Percentiles rank a stretch among this genome's conserved stretches.
Conservation (phyloP, 1,284 basidiomycete species). For the Sanghuangporus sanghuang region DNA sequence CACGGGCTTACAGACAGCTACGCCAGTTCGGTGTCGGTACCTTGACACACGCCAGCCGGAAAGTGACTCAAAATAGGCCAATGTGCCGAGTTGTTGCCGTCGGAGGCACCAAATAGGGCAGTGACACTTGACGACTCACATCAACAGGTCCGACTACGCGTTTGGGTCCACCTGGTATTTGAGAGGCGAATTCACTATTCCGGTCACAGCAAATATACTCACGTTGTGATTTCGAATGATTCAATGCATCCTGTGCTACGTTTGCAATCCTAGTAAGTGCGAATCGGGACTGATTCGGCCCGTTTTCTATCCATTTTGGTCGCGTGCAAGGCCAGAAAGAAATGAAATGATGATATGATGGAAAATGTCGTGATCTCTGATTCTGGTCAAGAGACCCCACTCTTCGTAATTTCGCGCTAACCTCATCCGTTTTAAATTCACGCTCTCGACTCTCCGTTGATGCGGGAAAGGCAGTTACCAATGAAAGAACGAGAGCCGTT, state of each 20-base stretch:
- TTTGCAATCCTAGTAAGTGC: background rate
- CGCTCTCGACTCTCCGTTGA: slow-evolving; percentile 14
- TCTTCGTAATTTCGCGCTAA: background rate
- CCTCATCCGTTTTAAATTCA: background rate
- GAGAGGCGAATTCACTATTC: background rate
- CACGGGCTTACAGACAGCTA: background rate
- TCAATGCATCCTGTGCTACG: background rate
- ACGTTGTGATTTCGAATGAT: background rate
- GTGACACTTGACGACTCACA: slow-evolving; percentile 7
- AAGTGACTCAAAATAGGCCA: background rate
- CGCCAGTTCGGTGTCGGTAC: background rate
- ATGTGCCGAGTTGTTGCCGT: background rate
- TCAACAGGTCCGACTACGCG: slow-evolving; percentile 1
- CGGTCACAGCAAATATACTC: background rate
- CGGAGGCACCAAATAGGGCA: background rate
- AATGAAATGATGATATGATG: background rate
- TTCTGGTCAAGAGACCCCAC: background rate
- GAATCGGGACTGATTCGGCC: background rate
- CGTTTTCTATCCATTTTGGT: background rate
- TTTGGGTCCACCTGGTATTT: background rate
- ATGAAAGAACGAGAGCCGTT: slow-evolving; percentile 13
- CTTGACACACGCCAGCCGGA: background rate
- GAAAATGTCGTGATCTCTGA: too few species aligned
- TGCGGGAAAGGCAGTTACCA: slow-evolving; percentile 6
- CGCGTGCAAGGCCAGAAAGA: background rate